A percentile compares a stretch with the other conserved stretches of the same genome.
phyloP scores from a whole-genome alignment of 2,329 filamentous ascomycete species.

The Trichoderma sp. region DNA sequence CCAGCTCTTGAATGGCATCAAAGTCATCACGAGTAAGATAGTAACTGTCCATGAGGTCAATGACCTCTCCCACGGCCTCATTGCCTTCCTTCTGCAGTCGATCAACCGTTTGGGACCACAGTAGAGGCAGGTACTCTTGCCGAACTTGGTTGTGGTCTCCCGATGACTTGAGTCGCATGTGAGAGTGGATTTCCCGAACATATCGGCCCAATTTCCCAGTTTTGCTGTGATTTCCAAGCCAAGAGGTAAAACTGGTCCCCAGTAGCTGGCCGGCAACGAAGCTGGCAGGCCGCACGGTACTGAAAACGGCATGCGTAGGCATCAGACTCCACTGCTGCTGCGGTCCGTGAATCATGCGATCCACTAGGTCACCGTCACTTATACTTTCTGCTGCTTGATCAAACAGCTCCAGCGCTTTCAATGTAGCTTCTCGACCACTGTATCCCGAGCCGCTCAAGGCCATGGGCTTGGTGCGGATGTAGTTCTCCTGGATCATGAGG shows the following conservation, averaged over 20 bases:
- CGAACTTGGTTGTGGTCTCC: conserved; percentile 91
- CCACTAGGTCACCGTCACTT: conserved; percentile 92
- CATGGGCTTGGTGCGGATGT: conserved; percentile 77
- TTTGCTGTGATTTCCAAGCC: conserved; percentile 96
- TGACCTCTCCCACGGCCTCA: conserved; percentile 76
- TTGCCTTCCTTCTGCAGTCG: conserved; percentile 75
- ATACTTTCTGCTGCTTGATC: conserved; percentile 93
- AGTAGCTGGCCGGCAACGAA: conserved; percentile 77
- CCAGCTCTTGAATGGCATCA: conserved; percentile 87
- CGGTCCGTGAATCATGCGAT: conserved; percentile 96
- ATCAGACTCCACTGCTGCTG: conserved; percentile 99
- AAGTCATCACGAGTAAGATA: conserved; percentile 93
- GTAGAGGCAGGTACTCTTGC: conserved; percentile 85
- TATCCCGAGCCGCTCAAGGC: conserved; percentile 55
- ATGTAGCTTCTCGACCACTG: conserved; percentile 61
- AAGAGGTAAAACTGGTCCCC: conserved; percentile 76
- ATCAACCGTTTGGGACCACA: conserved; percentile 79
- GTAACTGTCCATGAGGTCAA: conserved; percentile 95
- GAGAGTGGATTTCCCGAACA: conserved; percentile 91
- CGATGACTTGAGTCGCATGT: conserved; percentile 89
- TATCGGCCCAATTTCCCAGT: conserved; percentile 72
- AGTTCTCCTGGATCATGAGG: conserved; percentile 98
- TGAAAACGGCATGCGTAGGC: conserved; percentile 94
- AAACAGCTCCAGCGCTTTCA: conserved; percentile 82
- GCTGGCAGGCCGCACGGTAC: conserved; percentile 86